These are phyloP conservation scores for Pichia ethanolica DNA, from an alignment of 805 yeast genomes.

Conservation along the genomic window DNA sequence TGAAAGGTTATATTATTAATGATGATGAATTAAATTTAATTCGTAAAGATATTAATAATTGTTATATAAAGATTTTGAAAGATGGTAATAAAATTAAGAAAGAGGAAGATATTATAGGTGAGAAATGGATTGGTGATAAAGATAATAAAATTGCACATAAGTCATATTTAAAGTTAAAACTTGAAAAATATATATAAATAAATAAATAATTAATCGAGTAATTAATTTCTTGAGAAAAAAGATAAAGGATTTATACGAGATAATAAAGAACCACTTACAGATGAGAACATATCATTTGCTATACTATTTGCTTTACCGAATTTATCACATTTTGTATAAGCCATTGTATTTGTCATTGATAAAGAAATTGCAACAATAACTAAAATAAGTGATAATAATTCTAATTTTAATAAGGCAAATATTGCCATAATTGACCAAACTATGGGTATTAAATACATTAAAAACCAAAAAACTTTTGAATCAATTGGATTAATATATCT, in stretches of 20 bases:
- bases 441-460: conserved; percentile 67
- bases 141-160: conserved; percentile 28
- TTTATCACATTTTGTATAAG: conserved; percentile 87
- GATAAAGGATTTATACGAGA: conserved; percentile 39
- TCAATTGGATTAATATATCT: conserved; percentile 83
- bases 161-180: conserved; percentile 21
- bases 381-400: conserved; percentile 57
- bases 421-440: conserved; percentile 71
- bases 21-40: conserved; percentile 8
- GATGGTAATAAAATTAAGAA: conserved; percentile 13
- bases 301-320: conserved; percentile 75
- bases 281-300: conserved; percentile 50
- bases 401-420: conserved; percentile 70
- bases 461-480: conserved; percentile 79
- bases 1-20: conserved; percentile 29
- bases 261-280: conserved; percentile 37
- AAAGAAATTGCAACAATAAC: conserved; percentile 63
- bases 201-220: background rate
- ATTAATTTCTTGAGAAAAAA: conserved; percentile 7
- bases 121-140: conserved; percentile 25
- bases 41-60: conserved; percentile 1
- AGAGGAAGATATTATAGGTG: conserved; percentile 27
- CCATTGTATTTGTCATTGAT: conserved; percentile 77
- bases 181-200: conserved; percentile 2
- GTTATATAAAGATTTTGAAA: conserved; percentile 6